A percentile compares a stretch with the other conserved stretches of the same genome.
Evolutionary conservation across 495 filamentous ascomycete genomes (phyloP).

Genomic region (Chaetomium fimeti): DNA sequence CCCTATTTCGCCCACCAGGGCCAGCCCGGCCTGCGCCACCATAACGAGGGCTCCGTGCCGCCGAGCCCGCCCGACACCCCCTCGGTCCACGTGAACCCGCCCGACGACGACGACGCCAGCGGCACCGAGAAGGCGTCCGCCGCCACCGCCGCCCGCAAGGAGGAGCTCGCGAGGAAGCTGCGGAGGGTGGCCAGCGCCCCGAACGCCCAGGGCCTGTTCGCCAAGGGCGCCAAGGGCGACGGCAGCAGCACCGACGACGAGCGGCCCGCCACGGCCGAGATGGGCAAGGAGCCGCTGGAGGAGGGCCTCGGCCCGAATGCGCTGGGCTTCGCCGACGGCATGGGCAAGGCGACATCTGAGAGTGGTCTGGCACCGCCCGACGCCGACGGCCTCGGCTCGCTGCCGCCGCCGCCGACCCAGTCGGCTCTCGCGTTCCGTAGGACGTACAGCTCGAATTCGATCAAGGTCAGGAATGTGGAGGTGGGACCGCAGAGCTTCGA

Average conservation of each 20-base stretch:
- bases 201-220: constrained; percentile 92
- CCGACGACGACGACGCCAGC: constrained; percentile 44
- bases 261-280: constrained; percentile 74
- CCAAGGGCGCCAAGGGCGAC: constrained; percentile 42
- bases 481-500: constrained; percentile 95
- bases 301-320: constrained; percentile 56
- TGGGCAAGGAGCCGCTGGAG: constrained; percentile 72
- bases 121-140: constrained; percentile 61
- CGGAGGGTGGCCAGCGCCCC: constrained; percentile 92
- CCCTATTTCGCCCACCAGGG: constrained; percentile 98
- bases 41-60: constrained; percentile 91
- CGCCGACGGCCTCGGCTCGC: constrained; percentile 34
- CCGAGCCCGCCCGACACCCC: constrained; percentile 96
- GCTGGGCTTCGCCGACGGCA: constrained; percentile 53
- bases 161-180: constrained; percentile 88
- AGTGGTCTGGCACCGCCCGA: constrained; percentile 28
- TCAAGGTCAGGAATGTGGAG: constrained; percentile 95
- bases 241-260: constrained; percentile 38
- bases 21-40: constrained; percentile 86
- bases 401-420: constrained; percentile 49
- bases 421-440: constrained; percentile 74
- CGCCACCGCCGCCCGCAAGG: constrained; percentile 78
- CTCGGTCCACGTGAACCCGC: constrained; percentile 66
- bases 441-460: constrained; percentile 98
- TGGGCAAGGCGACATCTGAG: constrained; percentile 28